Percentiles rank a stretch among this genome's conserved stretches.
Conservation (phyloP, 768 basidiomycete species). For the Russula griseocarnosa region DNA sequence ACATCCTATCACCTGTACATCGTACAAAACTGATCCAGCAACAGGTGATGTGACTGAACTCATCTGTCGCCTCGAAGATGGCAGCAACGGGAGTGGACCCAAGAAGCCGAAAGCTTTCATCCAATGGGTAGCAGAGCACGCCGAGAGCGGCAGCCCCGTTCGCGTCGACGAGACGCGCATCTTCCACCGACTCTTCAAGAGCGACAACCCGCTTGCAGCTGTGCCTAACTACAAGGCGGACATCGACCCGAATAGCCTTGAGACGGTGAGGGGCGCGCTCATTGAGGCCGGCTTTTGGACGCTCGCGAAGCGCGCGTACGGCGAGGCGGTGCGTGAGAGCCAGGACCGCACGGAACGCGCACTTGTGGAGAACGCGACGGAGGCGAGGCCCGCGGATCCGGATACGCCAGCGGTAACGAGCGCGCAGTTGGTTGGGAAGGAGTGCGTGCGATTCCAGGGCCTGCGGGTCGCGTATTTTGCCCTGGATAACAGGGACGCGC, state of each 20-base stretch:
- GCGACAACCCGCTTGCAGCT: constrained; percentile 72
- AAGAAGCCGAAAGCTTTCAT: constrained; percentile 92
- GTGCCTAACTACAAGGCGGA: constrained; percentile 77
- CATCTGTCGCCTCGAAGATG: constrained; percentile 71
- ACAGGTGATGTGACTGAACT: constrained; percentile 78
- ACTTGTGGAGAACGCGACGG: constrained; percentile 42
- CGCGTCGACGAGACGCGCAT: constrained; percentile 83
- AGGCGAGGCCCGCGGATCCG: constrained; percentile 38
- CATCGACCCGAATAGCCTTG: constrained; percentile 76
- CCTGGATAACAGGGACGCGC: constrained; percentile 76
- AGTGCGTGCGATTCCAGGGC: constrained; percentile 95
- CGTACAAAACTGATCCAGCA: constrained; percentile 69
- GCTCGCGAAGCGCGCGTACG: constrained; percentile 64
- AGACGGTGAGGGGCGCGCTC: constrained; percentile 75
- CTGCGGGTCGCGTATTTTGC: constrained; percentile 93
- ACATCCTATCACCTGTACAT: constrained; percentile 88
- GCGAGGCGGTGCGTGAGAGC: constrained; percentile 63
- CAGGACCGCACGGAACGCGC: constrained; percentile 59
- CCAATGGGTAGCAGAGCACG: constrained; percentile 93
- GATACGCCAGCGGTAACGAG: constrained; percentile 70
- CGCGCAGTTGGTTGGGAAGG: constrained; percentile 81
- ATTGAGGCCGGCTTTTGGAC: constrained; percentile 88
- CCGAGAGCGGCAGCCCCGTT: constrained; percentile 74
- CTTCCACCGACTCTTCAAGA: constrained; percentile 92
- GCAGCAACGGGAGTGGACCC: constrained; percentile 39